Evolutionary conservation across 2,329 filamentous ascomycete species (phyloP), one percentile per base, ranked within the genome.

Genomic region (Monosporascus sp.): DNA sequence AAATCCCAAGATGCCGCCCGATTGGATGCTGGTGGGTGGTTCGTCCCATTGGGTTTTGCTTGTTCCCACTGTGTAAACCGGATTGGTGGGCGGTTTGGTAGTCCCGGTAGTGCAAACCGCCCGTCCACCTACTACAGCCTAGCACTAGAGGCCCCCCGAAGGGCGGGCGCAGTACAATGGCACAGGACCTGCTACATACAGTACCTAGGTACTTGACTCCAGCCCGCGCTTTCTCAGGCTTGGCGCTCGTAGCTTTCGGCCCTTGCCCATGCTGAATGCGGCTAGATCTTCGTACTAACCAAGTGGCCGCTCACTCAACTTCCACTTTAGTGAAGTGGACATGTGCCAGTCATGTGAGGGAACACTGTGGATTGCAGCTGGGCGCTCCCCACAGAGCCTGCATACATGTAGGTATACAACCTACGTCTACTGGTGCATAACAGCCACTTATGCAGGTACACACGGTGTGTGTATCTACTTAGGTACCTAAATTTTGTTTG

Each of bases 1-100:
- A 48, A 48, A 56, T 49, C n/a, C n/a, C 28, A 49, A 50, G 37
- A 50, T 44, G n/a, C 8, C 40, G 18, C 40, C n/a, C n/a, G n/a
- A 43, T 43, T 43, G 40, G 40, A 31, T 11, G 28, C 28, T 11
- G 9, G 40, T 7, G n/a, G 1, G 17, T n/a, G 40, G 8, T 20
- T 20, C n/a, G 37, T 17, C 15, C 15, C 6, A 40, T 17, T 17
- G 37, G 37, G 4, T 7, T 17, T 3, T 40, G 37, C 17, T 17
- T 7, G 37, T 17, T 43, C n/a, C 40, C n/a, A 43, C 40, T 43
- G 40, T 43, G 40, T 20, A 43, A 14, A 22, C 2, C 9, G 18
- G 8, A 1, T 11, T 43, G 38, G 18, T 43, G 5, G 15, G 18
- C 22, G 18, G 17, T 43, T n/a, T 22, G 40, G 40, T 31, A 31